Evolutionary conservation across 2,329 filamentous ascomycete species (phyloP).

Genomic region (Plenodomus biglobosus): DNA sequence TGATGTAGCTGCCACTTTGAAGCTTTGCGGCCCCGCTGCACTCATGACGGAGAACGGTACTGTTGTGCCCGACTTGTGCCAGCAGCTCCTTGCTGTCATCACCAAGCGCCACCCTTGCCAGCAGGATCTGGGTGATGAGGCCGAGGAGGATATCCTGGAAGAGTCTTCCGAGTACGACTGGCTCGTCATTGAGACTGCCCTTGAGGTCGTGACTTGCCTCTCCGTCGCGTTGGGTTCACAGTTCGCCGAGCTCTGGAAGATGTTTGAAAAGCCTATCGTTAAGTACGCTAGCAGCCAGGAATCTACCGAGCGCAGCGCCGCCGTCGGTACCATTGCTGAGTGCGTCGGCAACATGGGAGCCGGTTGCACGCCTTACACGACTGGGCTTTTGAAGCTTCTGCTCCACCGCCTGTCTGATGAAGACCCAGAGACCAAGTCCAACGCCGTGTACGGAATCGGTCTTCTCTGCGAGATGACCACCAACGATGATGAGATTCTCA

Average conservation of each 20-base stretch:
- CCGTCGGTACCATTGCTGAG: conserved; percentile 90
- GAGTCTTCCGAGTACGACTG: conserved; percentile 96
- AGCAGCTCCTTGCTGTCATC: conserved; percentile 75
- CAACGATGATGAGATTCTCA: conserved; percentile 70
- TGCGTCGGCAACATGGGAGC: conserved; percentile 81
- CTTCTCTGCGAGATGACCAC: conserved; percentile 80
- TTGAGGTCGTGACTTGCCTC: conserved; percentile 86
- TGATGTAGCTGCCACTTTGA: conserved; percentile 85
- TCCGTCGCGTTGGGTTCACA: conserved; percentile 76
- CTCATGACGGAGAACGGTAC: conserved; percentile 66
- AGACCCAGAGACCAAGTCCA: conserved; percentile 89
- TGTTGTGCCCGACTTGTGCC: conserved; percentile 73
- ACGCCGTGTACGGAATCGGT: conserved; percentile 88
- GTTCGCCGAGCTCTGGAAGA: conserved; percentile 90
- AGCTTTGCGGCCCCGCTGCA: conserved; percentile 85
- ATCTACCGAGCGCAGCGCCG: conserved; percentile 81
- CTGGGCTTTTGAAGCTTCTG: conserved; percentile 73
- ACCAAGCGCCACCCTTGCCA: conserved; percentile 92
- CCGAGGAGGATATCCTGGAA: conserved; percentile 64
- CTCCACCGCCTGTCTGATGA: conserved; percentile 86
- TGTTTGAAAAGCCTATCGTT: conserved; percentile 89
- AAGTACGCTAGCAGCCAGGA: conserved; percentile 87
- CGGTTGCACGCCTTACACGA: conserved; percentile 79
- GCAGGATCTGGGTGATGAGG: conserved; percentile 80
- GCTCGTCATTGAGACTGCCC: conserved; percentile 90